A percentile compares a stretch with the other conserved stretches of the same genome.
These are phyloP conservation scores for Eucalyptus globulus DNA, from an alignment of 345 rosid species.

Conservation along the genomic window DNA sequence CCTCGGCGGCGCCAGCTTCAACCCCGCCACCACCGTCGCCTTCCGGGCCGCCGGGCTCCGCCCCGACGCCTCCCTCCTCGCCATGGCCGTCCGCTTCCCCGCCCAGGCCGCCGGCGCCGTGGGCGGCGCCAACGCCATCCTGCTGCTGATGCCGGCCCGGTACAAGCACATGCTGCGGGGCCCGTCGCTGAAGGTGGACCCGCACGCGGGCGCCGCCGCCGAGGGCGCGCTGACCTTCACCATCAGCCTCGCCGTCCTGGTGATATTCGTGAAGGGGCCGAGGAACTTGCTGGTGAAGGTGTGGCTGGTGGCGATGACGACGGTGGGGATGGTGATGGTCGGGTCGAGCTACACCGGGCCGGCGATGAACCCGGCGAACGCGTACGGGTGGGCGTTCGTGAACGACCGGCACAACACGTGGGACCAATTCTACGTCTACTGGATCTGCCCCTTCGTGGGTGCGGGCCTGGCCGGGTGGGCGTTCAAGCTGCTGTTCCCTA, in stretches of 20 bases:
- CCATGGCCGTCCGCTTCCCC: constrained; percentile 42
- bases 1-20: constrained; percentile 43
- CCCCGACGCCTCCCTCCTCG: constrained; percentile 17
- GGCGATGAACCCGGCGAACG: constrained; percentile 68
- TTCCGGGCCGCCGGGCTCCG: constrained; percentile 30
- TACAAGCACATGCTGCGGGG: constrained; percentile 36
- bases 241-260: constrained; percentile 22
- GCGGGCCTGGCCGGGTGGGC: constrained; percentile 36
- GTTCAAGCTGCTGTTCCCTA: constrained; percentile 14
- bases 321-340: constrained; percentile 19
- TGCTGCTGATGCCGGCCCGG: constrained; percentile 31
- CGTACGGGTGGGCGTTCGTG: constrained; percentile 68
- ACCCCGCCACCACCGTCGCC: constrained; percentile 33
- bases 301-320: constrained; percentile 34
- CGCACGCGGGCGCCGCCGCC: constrained; percentile 46
- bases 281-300: constrained; percentile 21
- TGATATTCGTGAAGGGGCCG: constrained; percentile 41
- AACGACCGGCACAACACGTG: constrained; percentile 47
- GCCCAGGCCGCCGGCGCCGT: constrained; percentile 45
- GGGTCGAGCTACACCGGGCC: constrained; percentile 61
- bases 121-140: constrained; percentile 23
- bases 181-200: constrained; percentile 44
- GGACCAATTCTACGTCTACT: constrained; percentile 61
- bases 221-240: constrained; percentile 44
- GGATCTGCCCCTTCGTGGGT: constrained; percentile 51